Base-by-base conservation (phyloP, 139 green algal species). In the Mesotaenium endlicherianum region DNA sequence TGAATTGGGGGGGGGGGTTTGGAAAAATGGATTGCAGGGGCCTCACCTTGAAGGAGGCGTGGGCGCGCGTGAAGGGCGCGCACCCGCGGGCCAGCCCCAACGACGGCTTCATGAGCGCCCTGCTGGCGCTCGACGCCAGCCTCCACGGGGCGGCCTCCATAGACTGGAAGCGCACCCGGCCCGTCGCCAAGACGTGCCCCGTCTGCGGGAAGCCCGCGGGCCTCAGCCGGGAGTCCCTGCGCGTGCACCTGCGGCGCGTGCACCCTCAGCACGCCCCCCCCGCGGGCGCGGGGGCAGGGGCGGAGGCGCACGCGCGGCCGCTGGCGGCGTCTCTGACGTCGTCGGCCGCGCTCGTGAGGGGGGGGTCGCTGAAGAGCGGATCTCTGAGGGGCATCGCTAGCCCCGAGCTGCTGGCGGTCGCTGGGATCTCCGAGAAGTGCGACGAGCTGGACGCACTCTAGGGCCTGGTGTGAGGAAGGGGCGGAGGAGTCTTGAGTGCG, bases 51-150 rank as follows among this genome's bases (percentile, higher is more conserved):
- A 85, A 90, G 17, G 47, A 89, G 5, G 93, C 93, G 1, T 77
- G 95, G 67, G 79, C 80, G 34, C 80, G 84, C 31, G 47, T 94
- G 41, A 70, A 70, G 11, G 45, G 47, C 39, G 39, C 47, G 20
- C 88, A 92, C 0, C 93, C 93, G 3, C 64, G 89, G 53, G 93
- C 92, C 17, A 84, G 57, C 30, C 94, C 94, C 58, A 97, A 97
- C 83, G 86, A 92, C 5, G 93, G 93, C 50, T 98, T 97, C 80
- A 80, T 97, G 57, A n/a, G 39, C 38, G 34, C 36, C n/a, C 77
- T 79, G 30, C 30, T 84, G 58, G 77, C 44, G 30, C 40, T 82
- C 5, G 75, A 82, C 50, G 5, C 17, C 40, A 78, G 30, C 3
- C 75, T 82, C 26, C 50, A 44, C 36, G 38, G 75, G 85, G 91